A percentile compares a stretch with the other conserved stretches of the same genome.
Conservation (phyloP, 2,329 filamentous ascomycete genomes). For the Fusarium xylarioides region DNA sequence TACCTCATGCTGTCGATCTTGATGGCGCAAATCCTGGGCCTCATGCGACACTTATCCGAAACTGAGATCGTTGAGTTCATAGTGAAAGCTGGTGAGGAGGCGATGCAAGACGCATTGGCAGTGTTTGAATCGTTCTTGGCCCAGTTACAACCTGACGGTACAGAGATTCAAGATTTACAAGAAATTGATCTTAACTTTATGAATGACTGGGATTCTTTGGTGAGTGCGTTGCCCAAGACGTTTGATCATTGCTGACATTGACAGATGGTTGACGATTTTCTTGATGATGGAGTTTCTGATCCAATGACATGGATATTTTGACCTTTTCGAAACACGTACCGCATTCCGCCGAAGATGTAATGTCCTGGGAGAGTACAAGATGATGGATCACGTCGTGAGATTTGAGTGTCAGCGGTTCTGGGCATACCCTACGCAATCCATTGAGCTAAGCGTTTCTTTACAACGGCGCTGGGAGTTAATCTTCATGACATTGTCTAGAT, state of each 20-base stretch:
- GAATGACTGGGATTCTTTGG: constrained; percentile 42
- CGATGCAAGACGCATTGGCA: constrained; percentile 44
- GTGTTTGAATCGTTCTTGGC: constrained; percentile 47
- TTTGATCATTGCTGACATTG: neutral
- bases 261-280: constrained; percentile 18
- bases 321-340: rapidly evolving
- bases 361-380: neutral
- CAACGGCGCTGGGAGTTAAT: too few species aligned
- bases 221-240: neutral
- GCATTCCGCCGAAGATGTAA: rapidly evolving
- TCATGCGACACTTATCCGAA: constrained; percentile 48
- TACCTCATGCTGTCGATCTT: constrained; percentile 51
- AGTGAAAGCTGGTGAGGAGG: constrained; percentile 50
- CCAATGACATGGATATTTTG: constrained; percentile 20
- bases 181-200: constrained; percentile 5
- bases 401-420: too few species aligned
- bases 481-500: too few species aligned
- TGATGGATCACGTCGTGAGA: neutral
- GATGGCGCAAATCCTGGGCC: constrained; percentile 52
- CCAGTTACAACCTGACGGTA: constrained; percentile 4
- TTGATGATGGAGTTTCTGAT: constrained; percentile 2
- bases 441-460: too few species aligned
- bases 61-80: constrained; percentile 48
- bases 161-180: neutral
- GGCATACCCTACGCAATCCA: neutral